Base-by-base conservation (phyloP, 805 yeast genomes). In the Saccharomyces kudriavzevii region DNA sequence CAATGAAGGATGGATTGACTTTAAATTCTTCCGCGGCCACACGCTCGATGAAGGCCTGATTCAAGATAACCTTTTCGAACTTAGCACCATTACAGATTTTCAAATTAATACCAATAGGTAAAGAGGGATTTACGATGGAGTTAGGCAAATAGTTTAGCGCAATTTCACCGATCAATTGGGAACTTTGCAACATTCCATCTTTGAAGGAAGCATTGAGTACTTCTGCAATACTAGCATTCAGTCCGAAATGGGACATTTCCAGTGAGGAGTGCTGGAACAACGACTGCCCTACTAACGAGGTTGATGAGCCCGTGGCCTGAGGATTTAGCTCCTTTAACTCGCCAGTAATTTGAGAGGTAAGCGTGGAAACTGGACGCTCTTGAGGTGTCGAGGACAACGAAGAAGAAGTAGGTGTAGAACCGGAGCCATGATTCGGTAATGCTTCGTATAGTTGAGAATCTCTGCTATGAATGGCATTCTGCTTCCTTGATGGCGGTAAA, bases 141-240 rank as follows among this genome's bases (percentile, higher is more conserved):
- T 64, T 60, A 49, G 74, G 60, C 24, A 78, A 77, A 66, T 83
- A 88, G 61, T 85, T 85, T 67, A 90, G 80, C 0, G 96, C 96
- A 60, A 91, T 75, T 71, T 92, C 97, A 51, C 98, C 97, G 52
- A 85, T 77, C 11, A 84, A 76, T 64, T 84, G 83, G 6, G 89
- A 79, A 35, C 80, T 77, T 11, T 70, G 67, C 40, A 84, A 72
- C 47, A 71, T 70, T 20, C 95, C 96, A 63, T 84, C 88, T 57
- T 79, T 81, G 69, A 84, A 84, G 20, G 79, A 77, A 4, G 89
- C 96, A 65, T 82, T 84, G 57, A 89, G 75, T 11, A 87, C 83
- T 71, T 92, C 98, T n/a, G 94, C 91, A 58, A 90, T 74, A 48
- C 95, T 85, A 2, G 91, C 83, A 61, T 85, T 88, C 59, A 92